Evolutionary conservation across 78 protist genomes (phyloP), one percentile per base, ranked within the genome.

Genomic region (Pigoraptor vietnamica): DNA sequence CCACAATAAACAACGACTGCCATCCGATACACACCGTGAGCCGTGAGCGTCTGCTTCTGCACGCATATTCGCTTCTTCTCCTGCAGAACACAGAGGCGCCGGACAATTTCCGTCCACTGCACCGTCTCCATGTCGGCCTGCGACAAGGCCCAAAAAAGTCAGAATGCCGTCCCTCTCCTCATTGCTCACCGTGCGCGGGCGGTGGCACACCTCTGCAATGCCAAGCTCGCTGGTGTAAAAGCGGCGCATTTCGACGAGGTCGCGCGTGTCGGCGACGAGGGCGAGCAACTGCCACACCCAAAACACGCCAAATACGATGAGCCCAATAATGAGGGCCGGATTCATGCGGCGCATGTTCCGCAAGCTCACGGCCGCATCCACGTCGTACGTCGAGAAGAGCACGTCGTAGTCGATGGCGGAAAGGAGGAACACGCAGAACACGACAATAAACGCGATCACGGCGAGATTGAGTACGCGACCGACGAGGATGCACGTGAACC

Each of bases 31-130:
- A 21, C 67, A 79, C 84, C 84, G 21, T 79, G 84, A 1, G 84
- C 34, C 6, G 91, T 90, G 93, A 95, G 79, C 37, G 89, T 88
- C 33, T 86, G 94, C 33, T 95, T 93, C 34, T 90, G 92, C 23
- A 39, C 39, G 89, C 94, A 95, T 39, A 95, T 29, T 37, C 95
- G 88, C 24, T 33, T 10, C 88, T 36, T 38, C 40, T n/a, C 38
- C 79, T 91, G 92, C 9, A 83, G 81, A 21, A 33, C 37, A 23
- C 21, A 24, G 14, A 91, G 88, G 24, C 40, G 19, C 14, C 81
- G 83, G 29, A 82, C 36, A 6, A 91, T 33, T 67, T 91, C 92
- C 33, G 24, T 19, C 92, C 92, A 91, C 0, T 14, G 79, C 25
- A 79, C 34, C 21, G 81, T 91, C 79, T 91, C 92, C 67, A 91